A percentile compares a stretch with the other conserved stretches of the same genome.
phyloP scores from a whole-genome alignment of 2,329 filamentous ascomycete genomes.

The Cytospora paraplurivora region DNA sequence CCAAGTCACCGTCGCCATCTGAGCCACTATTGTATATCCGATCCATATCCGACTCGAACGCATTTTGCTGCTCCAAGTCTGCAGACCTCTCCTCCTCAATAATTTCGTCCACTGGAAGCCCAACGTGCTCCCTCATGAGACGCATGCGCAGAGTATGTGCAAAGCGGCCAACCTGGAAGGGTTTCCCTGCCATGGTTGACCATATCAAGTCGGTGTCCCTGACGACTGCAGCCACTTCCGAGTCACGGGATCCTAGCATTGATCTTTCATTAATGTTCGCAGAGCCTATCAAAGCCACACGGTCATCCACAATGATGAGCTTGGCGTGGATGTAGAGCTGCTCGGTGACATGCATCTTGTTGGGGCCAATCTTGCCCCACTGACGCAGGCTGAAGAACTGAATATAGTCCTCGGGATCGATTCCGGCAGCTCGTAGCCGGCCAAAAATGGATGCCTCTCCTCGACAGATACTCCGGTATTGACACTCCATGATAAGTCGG shows the following conservation, averaged over 20 bases:
- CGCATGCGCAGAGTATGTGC: slow-evolving; percentile 90
- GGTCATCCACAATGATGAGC: slow-evolving; percentile 92
- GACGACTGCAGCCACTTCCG: slow-evolving; percentile 86
- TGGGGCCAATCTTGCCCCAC: slow-evolving; percentile 87
- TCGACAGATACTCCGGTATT: slow-evolving; percentile 93
- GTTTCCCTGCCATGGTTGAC: slow-evolving; percentile 87
- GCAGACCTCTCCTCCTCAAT: slow-evolving; percentile 75
- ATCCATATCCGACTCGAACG: slow-evolving; percentile 62
- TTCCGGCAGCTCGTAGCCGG: slow-evolving; percentile 73
- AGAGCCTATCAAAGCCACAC: slow-evolving; percentile 90
- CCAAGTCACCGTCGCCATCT: slow-evolving; percentile 28
- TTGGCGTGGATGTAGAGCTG: slow-evolving; percentile 99
- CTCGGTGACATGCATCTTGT: slow-evolving; percentile 84
- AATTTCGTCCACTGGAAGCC: slow-evolving; percentile 91
- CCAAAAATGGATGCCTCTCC: slow-evolving; percentile 92
- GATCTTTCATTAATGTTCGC: slow-evolving; percentile 99
- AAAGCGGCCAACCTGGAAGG: slow-evolving; percentile 89
- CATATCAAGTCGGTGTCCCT: slow-evolving; percentile 90
- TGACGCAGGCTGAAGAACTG: slow-evolving; percentile 90
- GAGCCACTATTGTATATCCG: slow-evolving; percentile 60
- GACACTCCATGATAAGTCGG: slow-evolving; percentile 93
- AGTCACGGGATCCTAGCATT: slow-evolving; percentile 89
- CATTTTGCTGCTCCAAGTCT: slow-evolving; percentile 60
- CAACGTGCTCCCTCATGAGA: slow-evolving; percentile 94
- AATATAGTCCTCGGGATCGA: slow-evolving; percentile 94